Percentiles rank a stretch among this genome's conserved stretches.
Conservation (phyloP, 352 stramenopile genomes). For the Globisporangium carolinianum region DNA sequence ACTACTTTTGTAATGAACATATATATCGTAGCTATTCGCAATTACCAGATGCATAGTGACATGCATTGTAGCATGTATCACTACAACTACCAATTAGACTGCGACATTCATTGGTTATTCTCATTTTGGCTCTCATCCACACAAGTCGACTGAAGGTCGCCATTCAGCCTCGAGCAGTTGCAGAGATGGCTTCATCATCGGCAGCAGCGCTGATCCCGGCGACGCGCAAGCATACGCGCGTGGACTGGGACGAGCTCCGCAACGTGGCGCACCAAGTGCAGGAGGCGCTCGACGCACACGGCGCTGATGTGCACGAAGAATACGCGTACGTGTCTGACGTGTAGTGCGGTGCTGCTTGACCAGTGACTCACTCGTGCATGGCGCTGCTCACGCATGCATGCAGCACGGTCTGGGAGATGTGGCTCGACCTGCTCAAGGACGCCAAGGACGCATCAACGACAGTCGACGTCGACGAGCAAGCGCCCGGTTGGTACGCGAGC, state of each 20-base stretch:
- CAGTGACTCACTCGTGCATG: too few relatives aligned
- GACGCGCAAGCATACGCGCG: slow-evolving; percentile 17
- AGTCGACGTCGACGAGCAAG: slow-evolving; percentile 7
- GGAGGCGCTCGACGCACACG: slow-evolving; percentile 45
- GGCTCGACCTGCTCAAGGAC: slow-evolving; percentile 48
- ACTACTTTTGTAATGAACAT: too few relatives aligned
- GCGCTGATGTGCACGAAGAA: slow-evolving; percentile 42
- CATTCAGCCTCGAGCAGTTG: not conserved
- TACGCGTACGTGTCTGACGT: slow-evolving; percentile 35
- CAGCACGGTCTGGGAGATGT: slow-evolving; percentile 74
- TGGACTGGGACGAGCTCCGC: slow-evolving; percentile 57
- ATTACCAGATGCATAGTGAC: too few relatives aligned
- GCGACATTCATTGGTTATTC: too few relatives aligned
- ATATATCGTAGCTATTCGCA: too few relatives aligned
- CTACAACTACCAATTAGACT: too few relatives aligned
- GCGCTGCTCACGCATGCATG: not conserved
- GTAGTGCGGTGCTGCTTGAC: too few relatives aligned
- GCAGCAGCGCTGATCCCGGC: slow-evolving; percentile 16
- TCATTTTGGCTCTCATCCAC: too few relatives aligned
- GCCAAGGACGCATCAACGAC: slow-evolving; percentile 3
- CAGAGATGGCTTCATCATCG: slow-evolving; percentile 10
- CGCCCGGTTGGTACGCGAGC: slow-evolving; percentile 59
- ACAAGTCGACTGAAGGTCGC: too few relatives aligned
- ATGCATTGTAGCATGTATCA: too few relatives aligned
- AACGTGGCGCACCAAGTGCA: slow-evolving; percentile 49